Conservation (phyloP, 306 rosid genomes). For the Rosa persica region DNA sequence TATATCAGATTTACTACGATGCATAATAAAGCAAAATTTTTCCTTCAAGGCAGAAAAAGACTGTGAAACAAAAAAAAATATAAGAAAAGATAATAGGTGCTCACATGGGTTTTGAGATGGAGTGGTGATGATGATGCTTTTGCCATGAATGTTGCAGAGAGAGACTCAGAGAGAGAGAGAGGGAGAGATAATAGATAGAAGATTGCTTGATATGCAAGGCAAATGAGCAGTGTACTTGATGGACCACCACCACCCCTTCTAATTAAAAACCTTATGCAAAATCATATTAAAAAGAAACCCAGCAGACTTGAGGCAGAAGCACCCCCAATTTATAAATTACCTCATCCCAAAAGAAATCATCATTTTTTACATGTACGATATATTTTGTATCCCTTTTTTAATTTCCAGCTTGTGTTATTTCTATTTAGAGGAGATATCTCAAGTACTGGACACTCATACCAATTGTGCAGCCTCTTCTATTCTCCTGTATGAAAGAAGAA, state of each 20-base stretch:
- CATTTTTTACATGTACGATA: conserved; percentile 20
- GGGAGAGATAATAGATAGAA: conserved; percentile 34
- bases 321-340: conserved; percentile 29
- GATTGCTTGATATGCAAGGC: conserved; percentile 93
- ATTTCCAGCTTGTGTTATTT: conserved; percentile 36
- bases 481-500: neutral
- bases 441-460: conserved; percentile 3
- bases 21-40: conserved; percentile 20
- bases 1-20: conserved; percentile 23
- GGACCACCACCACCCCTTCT: conserved; percentile 88
- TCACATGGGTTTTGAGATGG: conserved; percentile 84
- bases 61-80: no score
- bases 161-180: conserved; percentile 26
- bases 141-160: conserved; percentile 73
- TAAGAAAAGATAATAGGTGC: conserved; percentile 52
- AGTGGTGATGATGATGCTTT: conserved; percentile 83
- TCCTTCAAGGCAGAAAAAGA: conserved; percentile 15
- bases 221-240: conserved; percentile 72
- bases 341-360: conserved; percentile 21
- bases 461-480: conserved; percentile 17
- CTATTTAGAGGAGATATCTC: conserved; percentile 27
- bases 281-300: conserved; percentile 17
- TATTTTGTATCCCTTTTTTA: neutral
- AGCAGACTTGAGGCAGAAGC: conserved; percentile 54
- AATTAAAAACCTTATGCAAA: conserved; percentile 35